Percentiles rank a stretch among this genome's conserved stretches.
phyloP scores from a whole-genome alignment of 2,329 filamentous ascomycete species.

The Aspergillus sp. region DNA sequence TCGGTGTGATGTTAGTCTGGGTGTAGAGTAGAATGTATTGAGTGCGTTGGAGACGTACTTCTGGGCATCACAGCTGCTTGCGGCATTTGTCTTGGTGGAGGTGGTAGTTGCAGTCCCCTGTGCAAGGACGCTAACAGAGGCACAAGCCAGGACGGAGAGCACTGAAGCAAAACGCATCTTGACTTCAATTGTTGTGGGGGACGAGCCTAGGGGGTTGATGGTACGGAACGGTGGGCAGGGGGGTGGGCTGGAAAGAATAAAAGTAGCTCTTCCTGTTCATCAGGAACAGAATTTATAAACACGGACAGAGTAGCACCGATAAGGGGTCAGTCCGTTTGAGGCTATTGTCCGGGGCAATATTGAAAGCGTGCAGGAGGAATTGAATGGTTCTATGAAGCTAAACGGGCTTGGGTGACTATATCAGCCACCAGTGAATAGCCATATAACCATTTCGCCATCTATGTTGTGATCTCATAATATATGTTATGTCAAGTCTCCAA shows the following conservation, averaged over 20 bases:
- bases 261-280: not conserved
- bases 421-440: not conserved
- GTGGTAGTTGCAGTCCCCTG: not conserved
- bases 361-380: not conserved
- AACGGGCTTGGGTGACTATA: not conserved
- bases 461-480: no score
- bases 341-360: not conserved
- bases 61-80: conserved; percentile 8
- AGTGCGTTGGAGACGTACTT: conserved; percentile 3
- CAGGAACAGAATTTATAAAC: not conserved
- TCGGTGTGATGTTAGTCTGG: not conserved
- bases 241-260: not conserved
- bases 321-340: not conserved
- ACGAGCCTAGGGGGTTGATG: not conserved
- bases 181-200: not conserved
- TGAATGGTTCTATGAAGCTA: not conserved
- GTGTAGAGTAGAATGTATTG: not conserved
- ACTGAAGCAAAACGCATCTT: conserved; percentile 10
- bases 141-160: conserved; percentile 3
- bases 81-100: not conserved
- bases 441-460: no score
- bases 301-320: not conserved
- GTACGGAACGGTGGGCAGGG: not conserved
- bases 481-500: not conserved
- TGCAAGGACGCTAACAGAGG: conserved; percentile 6